Evolutionary conservation across 2,329 filamentous ascomycete species (phyloP).

Genomic region (Scytalidium lignicola): DNA sequence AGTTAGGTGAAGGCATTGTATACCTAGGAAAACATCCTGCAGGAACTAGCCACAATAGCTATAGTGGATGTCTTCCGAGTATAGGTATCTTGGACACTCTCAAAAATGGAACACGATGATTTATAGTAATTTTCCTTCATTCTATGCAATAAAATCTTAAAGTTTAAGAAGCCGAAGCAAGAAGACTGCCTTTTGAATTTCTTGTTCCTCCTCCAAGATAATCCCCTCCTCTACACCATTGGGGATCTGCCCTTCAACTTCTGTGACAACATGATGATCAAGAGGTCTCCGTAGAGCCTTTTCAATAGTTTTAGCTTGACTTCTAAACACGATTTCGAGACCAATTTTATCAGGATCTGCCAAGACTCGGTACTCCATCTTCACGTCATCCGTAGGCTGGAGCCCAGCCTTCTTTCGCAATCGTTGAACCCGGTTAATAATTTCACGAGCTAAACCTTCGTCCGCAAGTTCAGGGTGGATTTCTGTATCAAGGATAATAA

Average conservation of each 20-base stretch:
- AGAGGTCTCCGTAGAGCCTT: conserved; percentile 74
- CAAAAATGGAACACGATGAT: too few species aligned
- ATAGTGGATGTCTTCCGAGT: too few species aligned
- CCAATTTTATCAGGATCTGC: conserved; percentile 74
- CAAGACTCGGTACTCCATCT: conserved; percentile 85
- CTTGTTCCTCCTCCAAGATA: conserved; percentile 79
- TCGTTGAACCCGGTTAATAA: conserved; percentile 88
- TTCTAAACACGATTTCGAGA: conserved; percentile 62
- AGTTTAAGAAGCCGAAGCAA: conserved; percentile 71
- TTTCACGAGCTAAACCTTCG: conserved; percentile 84
- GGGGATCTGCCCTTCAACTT: conserved; percentile 50
- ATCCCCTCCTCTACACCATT: conserved; percentile 48
- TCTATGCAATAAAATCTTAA: conserved; percentile 33
- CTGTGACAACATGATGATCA: conserved; percentile 60
- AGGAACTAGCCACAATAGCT: not conserved
- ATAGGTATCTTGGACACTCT: too few species aligned
- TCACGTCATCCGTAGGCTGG: conserved; percentile 86
- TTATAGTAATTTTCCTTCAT: conserved; percentile 1
- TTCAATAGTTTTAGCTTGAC: conserved; percentile 63
- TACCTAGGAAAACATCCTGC: not conserved
- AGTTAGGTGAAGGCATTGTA: conserved; percentile 25
- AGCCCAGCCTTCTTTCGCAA: conserved; percentile 91
- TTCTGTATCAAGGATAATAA: conserved; percentile 82
- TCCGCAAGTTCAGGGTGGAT: conserved; percentile 80
- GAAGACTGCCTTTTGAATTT: conserved; percentile 78